Base-by-base conservation (phyloP, 208 protist genomes). In the Leishmania lainsoni region DNA sequence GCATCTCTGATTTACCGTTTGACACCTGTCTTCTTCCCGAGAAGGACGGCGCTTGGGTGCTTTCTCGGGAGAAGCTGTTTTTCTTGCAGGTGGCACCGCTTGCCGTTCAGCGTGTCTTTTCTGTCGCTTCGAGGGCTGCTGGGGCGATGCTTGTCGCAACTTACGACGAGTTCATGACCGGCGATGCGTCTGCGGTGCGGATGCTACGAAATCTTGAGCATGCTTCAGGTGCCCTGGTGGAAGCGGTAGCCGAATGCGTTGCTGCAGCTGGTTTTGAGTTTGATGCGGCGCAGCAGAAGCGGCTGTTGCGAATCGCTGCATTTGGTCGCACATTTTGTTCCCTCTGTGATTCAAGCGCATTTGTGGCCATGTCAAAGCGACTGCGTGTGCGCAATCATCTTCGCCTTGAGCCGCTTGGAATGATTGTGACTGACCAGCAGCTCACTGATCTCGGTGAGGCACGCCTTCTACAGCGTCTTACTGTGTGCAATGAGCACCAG, bases 301-400 rank as follows among this genome's bases (percentile, higher is more conserved):
- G 91, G 5, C 82, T 99, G 35, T 83, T 99, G 26, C 90, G 95
- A 72, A 96, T 98, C 9, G 97, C 98, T 32, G 85, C 89, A 6
- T 99, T 98, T 85, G 98, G 98, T 48, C 98, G 98, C 83, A 97
- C 93, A 65, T 99, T 99, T 86, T 91, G 90, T 54, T 84, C 97
- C 2, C 75, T 86, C 17, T 98, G 94, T 82, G 89, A 97, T 65
- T 87, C 95, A 1, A 76, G 92, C 39, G 73, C 80, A 52, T 98
- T 99, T 80, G 91, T 98, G 16, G 82, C 84, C 45, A 97, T 93
- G 74, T 86, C 90, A 71, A 81, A 90, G 69, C 83, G 83, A 10
- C 69, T 99, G 6, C 90, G 98, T 51, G 95, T 98, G 17, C 83
- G 98, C 29, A 99, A 99, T 88, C 90, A 91, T 49, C 79, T 97